Evolutionary conservation across 139 green algal genomes (phyloP), one percentile per base, ranked within the genome.

Genomic region (Picocystis salinarum): DNA sequence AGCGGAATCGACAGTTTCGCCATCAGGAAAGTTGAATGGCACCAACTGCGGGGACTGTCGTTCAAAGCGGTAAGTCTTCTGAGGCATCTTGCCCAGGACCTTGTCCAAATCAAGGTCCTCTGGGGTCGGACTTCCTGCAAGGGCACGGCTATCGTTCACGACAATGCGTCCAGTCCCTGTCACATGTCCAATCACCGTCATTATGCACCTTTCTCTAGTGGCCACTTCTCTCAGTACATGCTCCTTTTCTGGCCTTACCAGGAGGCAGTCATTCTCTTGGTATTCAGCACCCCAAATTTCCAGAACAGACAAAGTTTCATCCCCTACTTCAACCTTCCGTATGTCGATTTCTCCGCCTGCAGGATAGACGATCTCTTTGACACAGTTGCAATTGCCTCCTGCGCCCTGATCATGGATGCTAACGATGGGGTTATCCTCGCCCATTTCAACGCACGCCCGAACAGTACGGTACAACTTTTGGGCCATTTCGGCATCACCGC

Each of bases 261-360:
- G 73, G 69, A 93, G 61, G 50, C 56, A 76, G 70, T 93, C 81
- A 50, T 97, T 94, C 69, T 96, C 88, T 71, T 98, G 88, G 67
- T 98, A 98, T 75, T 98, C 88, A 3, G 88, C 88, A 19, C 88
- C 88, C 88, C 88, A 98, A 56, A 98, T 96, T 71, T 98, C 88
- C 56, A 98, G 67, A 52, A 96, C 85, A n/a, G 48, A 76, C 76
- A 98, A 79, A 2, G 88, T 96, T 45, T 80, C 64, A 50, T 98
- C 87, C 33, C 88, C 88, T 29, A 95, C 62, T 58, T 76, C 39
- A 20, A 67, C 46, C 34, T 56, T 65, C 24, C 81, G 77, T 34
- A 98, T 75, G 61, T 98, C 80, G 33, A 98, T 91, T 53, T 87
- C 47, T 1, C 73, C 87, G 9, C 88, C 88, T 49, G 92, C 66